phyloP scores from a whole-genome alignment of 306 rosid species.

The Comarum palustre region DNA sequence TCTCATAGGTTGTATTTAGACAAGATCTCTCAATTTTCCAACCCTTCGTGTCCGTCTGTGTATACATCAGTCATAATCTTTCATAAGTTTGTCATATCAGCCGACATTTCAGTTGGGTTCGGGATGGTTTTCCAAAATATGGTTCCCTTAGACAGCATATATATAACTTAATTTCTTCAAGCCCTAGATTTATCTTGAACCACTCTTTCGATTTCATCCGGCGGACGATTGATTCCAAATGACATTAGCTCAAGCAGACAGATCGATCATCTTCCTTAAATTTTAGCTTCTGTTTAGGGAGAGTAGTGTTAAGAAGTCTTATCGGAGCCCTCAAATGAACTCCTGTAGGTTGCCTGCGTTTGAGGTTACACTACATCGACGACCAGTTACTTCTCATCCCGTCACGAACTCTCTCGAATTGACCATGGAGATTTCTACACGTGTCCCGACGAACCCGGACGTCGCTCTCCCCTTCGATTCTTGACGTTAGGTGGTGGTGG shows the following conservation, averaged over 20 bases:
- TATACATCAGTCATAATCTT: too few species aligned
- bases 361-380: background rate
- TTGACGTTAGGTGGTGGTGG: background rate
- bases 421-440: slow-evolving; percentile 41
- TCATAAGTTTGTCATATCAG: too few species aligned
- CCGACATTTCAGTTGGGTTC: too few species aligned
- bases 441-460: slow-evolving; percentile 28
- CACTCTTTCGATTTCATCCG: background rate
- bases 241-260: background rate
- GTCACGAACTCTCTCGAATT: slow-evolving; percentile 29
- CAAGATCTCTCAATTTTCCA: too few species aligned
- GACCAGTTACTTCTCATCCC: slow-evolving; percentile 8
- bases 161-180: background rate
- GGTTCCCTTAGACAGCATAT: too few species aligned
- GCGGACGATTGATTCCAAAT: background rate
- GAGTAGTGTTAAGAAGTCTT: background rate
- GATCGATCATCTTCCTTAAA: background rate
- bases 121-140: too few species aligned
- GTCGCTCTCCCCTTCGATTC: background rate
- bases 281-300: background rate
- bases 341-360: background rate
- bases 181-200: background rate
- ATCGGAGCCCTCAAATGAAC: background rate
- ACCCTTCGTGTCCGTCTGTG: too few species aligned
- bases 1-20: too few species aligned